These are phyloP conservation scores for Wickerhamomyces alni DNA, from an alignment of 805 yeast species.

Conservation along the genomic window DNA sequence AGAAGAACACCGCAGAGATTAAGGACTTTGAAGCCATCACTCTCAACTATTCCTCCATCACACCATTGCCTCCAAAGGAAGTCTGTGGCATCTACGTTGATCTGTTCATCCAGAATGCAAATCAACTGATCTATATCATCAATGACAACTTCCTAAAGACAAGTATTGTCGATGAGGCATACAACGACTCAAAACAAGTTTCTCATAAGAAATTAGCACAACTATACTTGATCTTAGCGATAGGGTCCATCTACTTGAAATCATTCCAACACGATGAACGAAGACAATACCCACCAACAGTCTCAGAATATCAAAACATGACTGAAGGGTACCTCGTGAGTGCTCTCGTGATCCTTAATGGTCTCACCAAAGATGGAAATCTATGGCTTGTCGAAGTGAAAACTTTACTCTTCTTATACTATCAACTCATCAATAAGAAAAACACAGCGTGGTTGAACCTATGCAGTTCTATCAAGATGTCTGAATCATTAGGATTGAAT, in stretches of 20 bases:
- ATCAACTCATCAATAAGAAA: constrained; percentile 29
- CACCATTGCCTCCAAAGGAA: constrained; percentile 23
- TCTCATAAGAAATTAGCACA: constrained; percentile 23
- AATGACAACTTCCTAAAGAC: constrained; percentile 27
- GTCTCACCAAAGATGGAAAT: constrained; percentile 28
- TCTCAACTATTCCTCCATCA: constrained; percentile 4
- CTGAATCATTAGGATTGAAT: constrained; percentile 34
- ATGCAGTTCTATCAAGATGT: constrained; percentile 31
- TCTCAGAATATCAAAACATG: constrained; percentile 1
- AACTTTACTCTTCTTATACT: constrained; percentile 29
- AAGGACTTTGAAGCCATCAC: constrained; percentile 19
- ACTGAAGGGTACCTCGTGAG: constrained; percentile 25
- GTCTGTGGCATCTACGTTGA: constrained; percentile 20
- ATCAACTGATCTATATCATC: constrained; percentile 29
- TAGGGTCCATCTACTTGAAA: constrained; percentile 30
- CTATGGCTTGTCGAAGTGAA: constrained; percentile 34
- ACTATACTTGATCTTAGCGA: constrained; percentile 30
- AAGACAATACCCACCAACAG: constrained; percentile 1
- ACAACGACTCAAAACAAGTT: background rate
- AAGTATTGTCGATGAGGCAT: background rate
- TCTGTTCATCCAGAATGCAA: constrained; percentile 28
- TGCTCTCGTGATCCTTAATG: constrained; percentile 25
- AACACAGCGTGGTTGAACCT: constrained; percentile 33
- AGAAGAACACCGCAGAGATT: constrained; percentile 14
- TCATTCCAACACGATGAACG: constrained; percentile 1